Percentiles rank a stretch among this genome's conserved stretches.
Evolutionary conservation across 139 green algal species (phyloP).

Genomic region (Trebouxia sp.): DNA sequence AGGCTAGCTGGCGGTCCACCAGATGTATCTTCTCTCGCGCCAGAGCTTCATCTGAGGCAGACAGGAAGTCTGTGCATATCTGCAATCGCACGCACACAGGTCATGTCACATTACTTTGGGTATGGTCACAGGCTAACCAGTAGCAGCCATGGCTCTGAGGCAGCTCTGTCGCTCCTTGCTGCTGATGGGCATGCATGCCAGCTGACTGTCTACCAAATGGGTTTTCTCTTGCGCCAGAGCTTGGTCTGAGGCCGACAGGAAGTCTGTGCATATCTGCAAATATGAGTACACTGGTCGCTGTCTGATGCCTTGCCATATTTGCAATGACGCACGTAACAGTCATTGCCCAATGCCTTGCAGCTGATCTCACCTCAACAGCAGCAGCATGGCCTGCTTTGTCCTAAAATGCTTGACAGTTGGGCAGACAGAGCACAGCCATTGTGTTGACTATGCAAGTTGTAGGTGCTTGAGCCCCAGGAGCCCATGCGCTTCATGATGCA

Average conservation of each 20-base stretch:
- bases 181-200: constrained; percentile 72
- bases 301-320: too few species aligned
- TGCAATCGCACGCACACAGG: too few species aligned
- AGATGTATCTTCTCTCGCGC: constrained; percentile 54
- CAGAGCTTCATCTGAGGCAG: constrained; percentile 69
- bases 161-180: constrained; percentile 70
- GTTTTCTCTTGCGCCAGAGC: constrained; percentile 65
- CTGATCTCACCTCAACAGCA: too few species aligned
- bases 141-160: too few species aligned
- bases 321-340: too few species aligned
- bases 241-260: constrained; percentile 67
- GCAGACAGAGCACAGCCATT: too few species aligned
- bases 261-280: constrained; percentile 55
- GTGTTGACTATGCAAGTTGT: background rate
- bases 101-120: too few species aligned
- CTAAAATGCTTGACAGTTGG: too few species aligned
- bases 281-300: too few species aligned
- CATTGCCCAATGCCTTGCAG: too few species aligned
- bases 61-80: constrained; percentile 66
- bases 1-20: constrained; percentile 68
- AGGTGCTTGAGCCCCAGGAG: constrained; percentile 40
- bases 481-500: constrained; percentile 76
- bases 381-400: too few species aligned
- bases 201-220: constrained; percentile 52
- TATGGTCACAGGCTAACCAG: too few species aligned